Evolutionary conservation across 306 rosid species (phyloP).

Genomic region (Pachyrhizus erosus): DNA sequence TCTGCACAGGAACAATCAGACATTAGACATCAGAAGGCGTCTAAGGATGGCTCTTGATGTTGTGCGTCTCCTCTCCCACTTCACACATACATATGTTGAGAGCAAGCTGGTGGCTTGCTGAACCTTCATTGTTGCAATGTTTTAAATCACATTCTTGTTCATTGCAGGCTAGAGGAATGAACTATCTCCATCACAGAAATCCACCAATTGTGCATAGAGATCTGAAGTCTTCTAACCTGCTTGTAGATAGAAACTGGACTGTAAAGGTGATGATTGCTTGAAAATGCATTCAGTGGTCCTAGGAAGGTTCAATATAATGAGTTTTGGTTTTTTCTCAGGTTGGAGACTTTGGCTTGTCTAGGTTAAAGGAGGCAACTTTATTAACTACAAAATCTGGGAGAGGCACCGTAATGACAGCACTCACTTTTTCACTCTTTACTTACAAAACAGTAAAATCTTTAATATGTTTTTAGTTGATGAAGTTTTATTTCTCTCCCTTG

Average conservation of each 20-base stretch:
- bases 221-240: conserved; percentile 79
- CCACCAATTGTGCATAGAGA: conserved; percentile 90
- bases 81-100: background rate
- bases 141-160: conserved; percentile 21
- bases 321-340: conserved; percentile 52
- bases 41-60: conserved; percentile 83
- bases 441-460: conserved; percentile 26
- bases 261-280: conserved; percentile 64
- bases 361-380: conserved; percentile 69
- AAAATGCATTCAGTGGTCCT: background rate
- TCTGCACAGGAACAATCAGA: conserved; percentile 68
- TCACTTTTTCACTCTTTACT: background rate
- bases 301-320: conserved; percentile 31
- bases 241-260: conserved; percentile 80
- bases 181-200: conserved; percentile 78
- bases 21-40: conserved; percentile 68
- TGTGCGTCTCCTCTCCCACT: conserved; percentile 57
- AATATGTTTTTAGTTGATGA: background rate
- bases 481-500: conserved; percentile 24
- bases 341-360: conserved; percentile 86
- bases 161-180: conserved; percentile 82
- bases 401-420: conserved; percentile 70
- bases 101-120: conserved; percentile 11
- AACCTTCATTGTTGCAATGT: conserved; percentile 18
- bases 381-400: conserved; percentile 71